A percentile compares a stretch with the other conserved stretches of the same genome.
phyloP scores from a whole-genome alignment of 2,329 filamentous ascomycete genomes.

The Cladorrhinum sp. region DNA sequence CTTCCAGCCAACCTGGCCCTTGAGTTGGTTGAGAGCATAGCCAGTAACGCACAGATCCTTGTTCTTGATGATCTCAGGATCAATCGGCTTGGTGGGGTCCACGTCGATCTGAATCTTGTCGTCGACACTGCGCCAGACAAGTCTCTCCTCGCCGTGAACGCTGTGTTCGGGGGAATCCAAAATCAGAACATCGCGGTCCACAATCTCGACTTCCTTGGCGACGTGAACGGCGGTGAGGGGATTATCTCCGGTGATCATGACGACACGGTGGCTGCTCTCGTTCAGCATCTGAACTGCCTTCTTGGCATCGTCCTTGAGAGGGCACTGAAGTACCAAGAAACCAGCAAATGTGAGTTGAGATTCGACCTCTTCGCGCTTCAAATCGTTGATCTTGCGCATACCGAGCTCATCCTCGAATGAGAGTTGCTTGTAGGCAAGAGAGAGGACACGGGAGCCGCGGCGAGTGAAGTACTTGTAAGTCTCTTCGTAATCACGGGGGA shows the following conservation, averaged over 20 bases:
- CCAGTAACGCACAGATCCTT: slow-evolving; percentile 97
- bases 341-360: slow-evolving; percentile 82
- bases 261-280: slow-evolving; percentile 95
- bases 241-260: slow-evolving; percentile 99
- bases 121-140: slow-evolving; percentile 94
- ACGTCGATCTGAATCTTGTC: slow-evolving; percentile 84
- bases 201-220: slow-evolving; percentile 92
- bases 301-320: slow-evolving; percentile 93
- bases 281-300: slow-evolving; percentile 95
- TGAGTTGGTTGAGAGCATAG: slow-evolving; percentile 87
- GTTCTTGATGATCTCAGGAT: slow-evolving; percentile 71
- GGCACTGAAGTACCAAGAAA: slow-evolving; percentile 92
- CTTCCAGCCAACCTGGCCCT: slow-evolving; percentile 70
- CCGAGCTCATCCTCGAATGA: slow-evolving; percentile 78
- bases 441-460: slow-evolving; percentile 89
- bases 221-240: slow-evolving; percentile 95
- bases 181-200: slow-evolving; percentile 91
- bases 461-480: slow-evolving; percentile 98
- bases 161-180: slow-evolving; percentile 93
- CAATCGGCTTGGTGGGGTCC: slow-evolving; percentile 76
- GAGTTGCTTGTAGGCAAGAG: slow-evolving; percentile 90
- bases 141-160: slow-evolving; percentile 68
- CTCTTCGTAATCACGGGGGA: slow-evolving; percentile 89
- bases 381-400: slow-evolving; percentile 81
- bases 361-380: slow-evolving; percentile 92